These are phyloP conservation scores for Corynespora cassiicola DNA, from an alignment of 2,329 filamentous ascomycete species.

Conservation along the genomic window DNA sequence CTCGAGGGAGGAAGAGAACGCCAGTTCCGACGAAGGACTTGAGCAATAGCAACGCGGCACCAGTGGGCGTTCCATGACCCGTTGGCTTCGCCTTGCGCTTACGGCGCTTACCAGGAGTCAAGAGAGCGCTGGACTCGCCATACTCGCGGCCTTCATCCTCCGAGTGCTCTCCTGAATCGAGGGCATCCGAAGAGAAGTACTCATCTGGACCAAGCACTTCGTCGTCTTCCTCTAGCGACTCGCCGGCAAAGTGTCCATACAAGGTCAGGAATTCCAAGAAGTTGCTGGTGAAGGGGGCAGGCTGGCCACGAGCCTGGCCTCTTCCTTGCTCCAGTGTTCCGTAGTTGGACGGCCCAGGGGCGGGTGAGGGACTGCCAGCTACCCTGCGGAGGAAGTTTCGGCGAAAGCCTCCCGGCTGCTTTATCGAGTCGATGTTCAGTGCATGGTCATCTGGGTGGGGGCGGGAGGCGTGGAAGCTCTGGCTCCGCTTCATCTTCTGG, in stretches of 20 bases:
- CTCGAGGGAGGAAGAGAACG: conserved; percentile 89
- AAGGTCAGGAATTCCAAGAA: conserved; percentile 95
- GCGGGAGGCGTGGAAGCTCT: conserved; percentile 82
- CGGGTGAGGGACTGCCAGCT: conserved; percentile 67
- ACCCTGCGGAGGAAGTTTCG: conserved; percentile 84
- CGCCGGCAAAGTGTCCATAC: conserved; percentile 97
- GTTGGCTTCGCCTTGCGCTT: conserved; percentile 79
- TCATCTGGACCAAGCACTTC: conserved; percentile 86
- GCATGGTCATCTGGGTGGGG: conserved; percentile 81
- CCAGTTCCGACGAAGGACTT: conserved; percentile 99
- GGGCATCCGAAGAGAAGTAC: conserved; percentile 84
- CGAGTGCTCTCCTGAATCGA: conserved; percentile 61
- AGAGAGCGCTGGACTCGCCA: conserved; percentile 85
- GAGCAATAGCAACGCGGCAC: conserved; percentile 82
- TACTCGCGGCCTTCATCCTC: conserved; percentile 72
- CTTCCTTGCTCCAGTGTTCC: no score
- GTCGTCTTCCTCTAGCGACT: conserved; percentile 95
- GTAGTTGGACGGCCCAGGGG: conserved; percentile 51
- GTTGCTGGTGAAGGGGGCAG: conserved; percentile 74
- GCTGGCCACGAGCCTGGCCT: conserved; percentile 28
- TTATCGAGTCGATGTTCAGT: conserved; percentile 87
- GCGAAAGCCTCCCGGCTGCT: conserved; percentile 90
- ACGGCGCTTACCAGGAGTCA: conserved; percentile 72
- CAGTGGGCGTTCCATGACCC: conserved; percentile 79
- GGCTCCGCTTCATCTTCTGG: conserved; percentile 74